Conservation (phyloP, 1,284 basidiomycete genomes). For the Cutaneotrichosporon mucoides region DNA sequence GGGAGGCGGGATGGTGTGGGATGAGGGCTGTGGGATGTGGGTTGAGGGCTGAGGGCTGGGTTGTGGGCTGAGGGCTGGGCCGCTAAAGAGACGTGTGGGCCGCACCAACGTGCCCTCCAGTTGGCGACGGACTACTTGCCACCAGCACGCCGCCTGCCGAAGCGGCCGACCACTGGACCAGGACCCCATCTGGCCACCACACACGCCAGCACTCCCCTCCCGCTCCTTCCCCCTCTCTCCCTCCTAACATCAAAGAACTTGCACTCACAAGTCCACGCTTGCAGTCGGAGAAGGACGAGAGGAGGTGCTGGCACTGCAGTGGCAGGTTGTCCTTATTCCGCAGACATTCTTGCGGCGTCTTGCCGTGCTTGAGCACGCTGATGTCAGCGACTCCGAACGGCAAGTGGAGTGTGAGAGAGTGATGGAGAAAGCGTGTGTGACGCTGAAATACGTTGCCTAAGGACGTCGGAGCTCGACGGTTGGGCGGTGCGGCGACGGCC, state of each 20-base stretch:
- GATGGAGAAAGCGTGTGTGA: neutral
- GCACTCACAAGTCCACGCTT: constrained; percentile 47
- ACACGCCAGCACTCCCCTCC: neutral
- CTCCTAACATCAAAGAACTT: neutral
- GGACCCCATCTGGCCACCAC: neutral
- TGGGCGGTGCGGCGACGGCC: too few relatives aligned
- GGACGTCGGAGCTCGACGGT: too few relatives aligned
- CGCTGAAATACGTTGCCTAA: neutral
- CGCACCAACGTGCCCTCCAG: too few relatives aligned
- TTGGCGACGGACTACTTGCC: too few relatives aligned
- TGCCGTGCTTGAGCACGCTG: constrained; percentile 43
- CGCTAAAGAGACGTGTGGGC: too few relatives aligned
- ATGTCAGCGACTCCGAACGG: neutral
- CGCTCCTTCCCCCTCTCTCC: neutral
- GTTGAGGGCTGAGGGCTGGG: too few relatives aligned
- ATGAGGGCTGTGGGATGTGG: too few relatives aligned
- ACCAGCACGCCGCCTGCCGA: too few relatives aligned
- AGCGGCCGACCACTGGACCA: too few relatives aligned
- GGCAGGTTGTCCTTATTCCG: constrained; percentile 40
- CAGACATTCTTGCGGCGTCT: constrained; percentile 43
- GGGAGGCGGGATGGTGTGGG: too few relatives aligned
- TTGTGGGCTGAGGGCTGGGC: too few relatives aligned
- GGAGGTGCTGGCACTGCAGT: constrained; percentile 45
- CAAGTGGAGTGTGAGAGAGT: neutral
- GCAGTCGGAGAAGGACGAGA: constrained; percentile 45